Evolutionary conservation across 1,284 basidiomycete species (phyloP), one percentile per base, ranked within the genome.

Genomic region (Trichosporon sp.): DNA sequence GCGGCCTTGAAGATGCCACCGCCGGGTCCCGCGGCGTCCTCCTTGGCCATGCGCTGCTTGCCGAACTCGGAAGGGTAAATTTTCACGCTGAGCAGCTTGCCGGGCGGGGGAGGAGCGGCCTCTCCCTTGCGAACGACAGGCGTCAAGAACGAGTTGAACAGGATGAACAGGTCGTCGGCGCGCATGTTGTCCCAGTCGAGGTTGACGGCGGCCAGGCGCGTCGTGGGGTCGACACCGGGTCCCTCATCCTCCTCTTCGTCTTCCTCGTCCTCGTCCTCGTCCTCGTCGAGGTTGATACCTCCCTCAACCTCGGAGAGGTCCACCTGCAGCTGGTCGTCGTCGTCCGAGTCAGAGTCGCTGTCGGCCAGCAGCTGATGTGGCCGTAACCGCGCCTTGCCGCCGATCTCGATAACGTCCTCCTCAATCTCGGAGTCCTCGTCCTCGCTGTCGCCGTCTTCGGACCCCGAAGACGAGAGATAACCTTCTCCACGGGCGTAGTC

Each of bases 171-270:
- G 83, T 99, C 96, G 43, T 86, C 86, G 0, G 96, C 94, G 66
- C 92, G 91, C 69, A 99, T 89, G 84, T 98, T 90, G 83, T 99
- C 97, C 97, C 97, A 99, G 85, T 99, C 97, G 72, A 99, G 88
- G 81, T 99, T 98, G 76, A 99, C 96, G 35, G 92, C 89, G 0
- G 96, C 97, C 5, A 98, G 85, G 12, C 96, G 88, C 64, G 86
- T 88, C 0, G 93, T 93, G 1, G 85, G 82, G 14, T 81, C 77
- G 16, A 80, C 80, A 0, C 76, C 75, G 37, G 78, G 78, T 11
- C 73, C 78, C 38, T 82, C 78, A 3, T 80, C 80, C n/a, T 86
- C 79, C 40, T 84, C 76, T n/a, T 80, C 76, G 59, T 79, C 79
- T 10, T 74, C 76, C 0, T 77, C 77, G 31, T 87, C 86, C 79